Evolutionary conservation across 768 basidiomycete genomes (phyloP).

Genomic region (Lactarius deliciosus): DNA sequence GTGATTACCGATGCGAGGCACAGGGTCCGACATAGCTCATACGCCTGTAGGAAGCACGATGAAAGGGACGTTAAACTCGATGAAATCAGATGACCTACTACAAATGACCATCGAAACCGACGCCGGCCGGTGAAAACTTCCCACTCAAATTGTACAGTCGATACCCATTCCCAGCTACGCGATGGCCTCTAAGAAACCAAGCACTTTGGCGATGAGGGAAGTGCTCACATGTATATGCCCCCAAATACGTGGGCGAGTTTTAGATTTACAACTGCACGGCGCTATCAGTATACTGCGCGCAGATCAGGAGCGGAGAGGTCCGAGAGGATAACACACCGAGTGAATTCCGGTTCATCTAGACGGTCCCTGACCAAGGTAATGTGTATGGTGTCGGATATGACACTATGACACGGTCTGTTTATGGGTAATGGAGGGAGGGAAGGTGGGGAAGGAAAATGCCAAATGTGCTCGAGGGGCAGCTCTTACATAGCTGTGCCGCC

Average conservation of each 20-base stretch:
- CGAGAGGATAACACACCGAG: not conserved
- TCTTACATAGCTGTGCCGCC: conserved; percentile 4
- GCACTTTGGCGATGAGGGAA: not conserved
- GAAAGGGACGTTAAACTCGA: not conserved
- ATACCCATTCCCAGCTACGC: conserved; percentile 14
- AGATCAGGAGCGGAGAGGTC: not conserved
- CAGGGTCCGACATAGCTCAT: conserved; percentile 8
- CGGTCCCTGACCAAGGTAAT: not conserved
- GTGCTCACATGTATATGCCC: conserved; percentile 13
- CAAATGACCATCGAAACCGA: conserved; percentile 14
- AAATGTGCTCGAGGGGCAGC: not conserved
- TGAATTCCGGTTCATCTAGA: not conserved
- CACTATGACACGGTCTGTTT: not conserved
- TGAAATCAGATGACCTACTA: not conserved
- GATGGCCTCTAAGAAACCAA: not conserved
- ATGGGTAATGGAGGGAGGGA: not conserved
- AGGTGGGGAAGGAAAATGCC: not conserved
- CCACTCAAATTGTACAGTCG: conserved; percentile 12
- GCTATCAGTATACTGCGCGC: not conserved
- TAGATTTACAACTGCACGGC: conserved; percentile 6
- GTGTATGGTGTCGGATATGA: not conserved
- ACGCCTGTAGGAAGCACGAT: not conserved
- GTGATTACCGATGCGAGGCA: not conserved
- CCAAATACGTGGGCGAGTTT: conserved; percentile 17
- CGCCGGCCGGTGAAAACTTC: conserved; percentile 13